Evolutionary conservation across 2,329 filamentous ascomycete species (phyloP), one percentile per base, ranked within the genome.

Genomic region (Botrytis fragariae): DNA sequence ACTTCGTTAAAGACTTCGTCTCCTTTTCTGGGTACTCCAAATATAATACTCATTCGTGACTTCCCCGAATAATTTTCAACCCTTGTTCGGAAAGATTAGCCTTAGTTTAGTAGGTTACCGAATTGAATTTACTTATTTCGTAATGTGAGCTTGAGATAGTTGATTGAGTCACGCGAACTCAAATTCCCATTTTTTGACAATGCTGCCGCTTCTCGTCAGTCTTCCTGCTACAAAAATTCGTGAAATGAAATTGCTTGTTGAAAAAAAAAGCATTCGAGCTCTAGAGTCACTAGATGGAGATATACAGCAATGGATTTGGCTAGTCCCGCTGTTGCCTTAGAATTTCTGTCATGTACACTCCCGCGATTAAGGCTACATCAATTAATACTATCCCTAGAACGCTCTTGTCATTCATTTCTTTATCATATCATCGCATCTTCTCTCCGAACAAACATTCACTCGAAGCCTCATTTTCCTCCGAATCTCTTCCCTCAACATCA

Each of bases 251-350:
- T n/a, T 14, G 5, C 10, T 5, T 3, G 1, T 60, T 25, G 3
- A 10, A 4, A 25, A 8, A 16, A 18, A 3, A 61, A 37, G 20
- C 32, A 61, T 10, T 37, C 35, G 29, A 8, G 35, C 1, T 8
- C 10, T 32, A 59, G 1, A 35, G 22, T 18, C 10, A 39, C 22
- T 37, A 25, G 7, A 61, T 37, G 35, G 3, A 16, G 35, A 25
- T 3, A 8, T 37, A 0, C 3, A 2, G 6, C 2, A 4, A 61
- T 1, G 22, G 7, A 37, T 4, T 29, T 16, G 25, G 16, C 6
- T 12, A 6, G 1, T n/a, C 32, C 59, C 10, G 22, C 22, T 8
- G 5, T 16, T 37, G 22, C 32, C 57, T 2, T 4, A 22, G 12
- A 6, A 9, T 16, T n/a, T 25, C 10, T 25, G 20, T 4, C 5